Evolutionary conservation across 352 stramenopile genomes (phyloP), one percentile per base, ranked within the genome.

Genomic region (Pythium dissotocum): DNA sequence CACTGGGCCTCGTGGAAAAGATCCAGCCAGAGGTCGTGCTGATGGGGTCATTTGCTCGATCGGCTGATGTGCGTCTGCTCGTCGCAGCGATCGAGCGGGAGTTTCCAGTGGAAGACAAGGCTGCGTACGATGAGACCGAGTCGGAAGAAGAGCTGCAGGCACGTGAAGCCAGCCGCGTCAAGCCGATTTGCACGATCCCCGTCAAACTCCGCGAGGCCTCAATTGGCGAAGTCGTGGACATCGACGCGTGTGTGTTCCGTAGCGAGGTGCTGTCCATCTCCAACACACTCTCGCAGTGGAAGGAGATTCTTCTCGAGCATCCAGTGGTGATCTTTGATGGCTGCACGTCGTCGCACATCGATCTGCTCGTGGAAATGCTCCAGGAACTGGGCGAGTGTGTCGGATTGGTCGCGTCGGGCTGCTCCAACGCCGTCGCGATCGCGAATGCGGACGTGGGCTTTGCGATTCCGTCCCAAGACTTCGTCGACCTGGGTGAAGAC

Each of bases 381-480:
- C 79, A 87, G 52, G 79, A 87, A 28, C 57, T 87, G 1, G 79
- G 77, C 32, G 79, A 87, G 30, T 81, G 75, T 48, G 79, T 87
- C 24, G 79, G 68, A 0, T 67, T 87, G 5, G 73, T 83, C 10
- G 79, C 79, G 0, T 82, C 77, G 0, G 79, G 79, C 2, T 76
- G 65, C 6, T 76, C 76, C 0, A 83, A 87, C 36, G 79, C 79
- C 0, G 59, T 87, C 10, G 75, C 79, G 21, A 70, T 85, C 42
- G 63, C 70, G 7, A 84, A 76, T 52, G 76, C 77, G 0, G 79
- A 87, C 49, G 72, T 87, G 10, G 77, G 79, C 6, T 85, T 87
- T 63, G 71, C 79, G 9, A 77, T 87, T 14, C 75, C 77, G 1
- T 70, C 70, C 3, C 62, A 74, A 1, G 78, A 82, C 18, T 61